Percentiles rank a stretch among this genome's conserved stretches.
Conservation (phyloP, 2,329 filamentous ascomycete genomes). For the Fusarium sulawesiense region DNA sequence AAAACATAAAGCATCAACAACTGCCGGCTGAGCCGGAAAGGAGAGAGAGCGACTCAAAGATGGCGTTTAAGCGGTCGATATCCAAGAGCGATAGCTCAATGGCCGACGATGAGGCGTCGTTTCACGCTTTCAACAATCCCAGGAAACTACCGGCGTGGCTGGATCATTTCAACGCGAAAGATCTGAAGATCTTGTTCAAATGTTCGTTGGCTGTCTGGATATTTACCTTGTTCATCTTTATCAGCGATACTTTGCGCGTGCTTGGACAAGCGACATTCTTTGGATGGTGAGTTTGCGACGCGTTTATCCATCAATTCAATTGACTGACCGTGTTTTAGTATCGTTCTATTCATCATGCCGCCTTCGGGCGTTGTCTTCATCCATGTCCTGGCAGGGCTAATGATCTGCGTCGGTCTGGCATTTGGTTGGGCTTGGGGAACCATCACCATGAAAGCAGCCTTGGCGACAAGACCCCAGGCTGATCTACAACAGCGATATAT, state of each 20-base stretch:
- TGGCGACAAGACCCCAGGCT: conserved; percentile 31
- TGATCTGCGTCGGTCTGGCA: conserved; percentile 27
- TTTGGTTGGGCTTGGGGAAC: conserved; percentile 36
- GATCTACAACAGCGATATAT: conserved; percentile 22
- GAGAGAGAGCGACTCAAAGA: not conserved
- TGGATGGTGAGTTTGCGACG: conserved; percentile 7
- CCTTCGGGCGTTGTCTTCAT: conserved; percentile 40
- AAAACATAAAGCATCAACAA: conserved; percentile 9
- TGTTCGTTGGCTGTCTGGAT: conserved; percentile 39
- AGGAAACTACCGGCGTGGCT: conserved; percentile 32
- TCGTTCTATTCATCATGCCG: conserved; percentile 38
- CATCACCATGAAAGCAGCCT: conserved; percentile 36
- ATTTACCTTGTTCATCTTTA: conserved; percentile 36
- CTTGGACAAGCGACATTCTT: conserved; percentile 30
- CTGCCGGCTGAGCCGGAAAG: not conserved
- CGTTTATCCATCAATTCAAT: rapidly evolving
- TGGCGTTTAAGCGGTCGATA: not conserved
- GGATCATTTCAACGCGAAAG: conserved; percentile 39
- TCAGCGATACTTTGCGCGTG: conserved; percentile 28
- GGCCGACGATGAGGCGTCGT: conserved; percentile 9
- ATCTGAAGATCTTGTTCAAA: conserved; percentile 40
- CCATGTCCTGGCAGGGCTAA: conserved; percentile 28
- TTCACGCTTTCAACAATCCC: conserved; percentile 8
- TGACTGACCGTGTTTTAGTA: conserved; percentile 10
- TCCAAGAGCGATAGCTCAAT: not conserved